Conservation (phyloP, 164 flowering plant species). For the Piper betle region DNA sequence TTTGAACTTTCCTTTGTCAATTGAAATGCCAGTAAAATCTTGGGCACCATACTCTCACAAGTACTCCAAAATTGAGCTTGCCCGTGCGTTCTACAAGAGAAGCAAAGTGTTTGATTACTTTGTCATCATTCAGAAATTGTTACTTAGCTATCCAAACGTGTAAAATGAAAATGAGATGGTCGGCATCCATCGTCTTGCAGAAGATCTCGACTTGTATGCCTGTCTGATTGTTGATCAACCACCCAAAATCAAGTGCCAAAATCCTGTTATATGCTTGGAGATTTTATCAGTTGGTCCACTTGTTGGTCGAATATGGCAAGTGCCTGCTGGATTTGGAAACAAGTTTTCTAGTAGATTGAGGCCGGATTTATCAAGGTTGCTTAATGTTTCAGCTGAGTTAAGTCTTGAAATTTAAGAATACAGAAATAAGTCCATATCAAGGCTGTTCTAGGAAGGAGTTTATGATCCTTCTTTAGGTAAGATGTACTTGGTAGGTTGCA, state of each 20-base stretch:
- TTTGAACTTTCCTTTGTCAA: constrained; percentile 47
- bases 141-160: constrained; percentile 48
- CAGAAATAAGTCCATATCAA: constrained; percentile 10
- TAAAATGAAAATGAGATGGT: constrained; percentile 20
- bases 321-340: too few species aligned
- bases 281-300: too few species aligned
- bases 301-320: too few species aligned
- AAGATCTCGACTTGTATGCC: too few species aligned
- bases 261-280: too few species aligned
- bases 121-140: constrained; percentile 45
- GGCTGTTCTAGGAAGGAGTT: too few species aligned
- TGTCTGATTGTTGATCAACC: too few species aligned
- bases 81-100: constrained; percentile 47
- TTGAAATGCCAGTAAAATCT: constrained; percentile 21
- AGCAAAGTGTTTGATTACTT: constrained; percentile 47
- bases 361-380: constrained; percentile 23
- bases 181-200: constrained; percentile 39
- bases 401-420: constrained; percentile 23
- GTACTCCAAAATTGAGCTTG: constrained; percentile 42
- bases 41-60: constrained; percentile 17
- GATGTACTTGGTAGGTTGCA: too few species aligned
- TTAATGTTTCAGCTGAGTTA: constrained; percentile 77
- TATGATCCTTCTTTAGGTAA: too few species aligned
- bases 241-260: too few species aligned
- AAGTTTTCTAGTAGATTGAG: too few species aligned